phyloP scores from a whole-genome alignment of 441 rosid species.

The Brassica hybrid region DNA sequence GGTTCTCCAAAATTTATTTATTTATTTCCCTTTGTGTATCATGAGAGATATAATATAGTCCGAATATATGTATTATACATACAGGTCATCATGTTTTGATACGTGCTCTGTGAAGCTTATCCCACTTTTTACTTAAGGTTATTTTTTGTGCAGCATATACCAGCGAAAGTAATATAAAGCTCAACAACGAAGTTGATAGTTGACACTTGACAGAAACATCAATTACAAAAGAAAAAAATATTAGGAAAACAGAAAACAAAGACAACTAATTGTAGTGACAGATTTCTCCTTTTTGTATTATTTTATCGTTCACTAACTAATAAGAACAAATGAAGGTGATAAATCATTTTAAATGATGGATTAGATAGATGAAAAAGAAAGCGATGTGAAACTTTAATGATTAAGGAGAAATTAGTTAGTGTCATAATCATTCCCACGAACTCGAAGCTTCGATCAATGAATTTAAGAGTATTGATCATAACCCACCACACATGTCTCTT shows the following conservation, averaged over 20 bases:
- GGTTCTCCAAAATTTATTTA: neutral
- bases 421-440: constrained; percentile 14
- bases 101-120: neutral
- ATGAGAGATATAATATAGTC: constrained; percentile 10
- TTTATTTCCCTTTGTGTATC: neutral
- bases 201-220: constrained; percentile 14
- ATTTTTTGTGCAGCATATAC: neutral
- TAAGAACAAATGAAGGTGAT: constrained; percentile 4
- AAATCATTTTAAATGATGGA: constrained; percentile 15
- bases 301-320: neutral
- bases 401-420: neutral
- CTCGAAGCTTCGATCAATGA: constrained; percentile 16
- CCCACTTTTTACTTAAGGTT: neutral
- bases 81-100: neutral
- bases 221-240: neutral
- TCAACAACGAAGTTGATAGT: constrained; percentile 32
- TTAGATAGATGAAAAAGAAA: neutral
- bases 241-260: neutral
- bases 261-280: constrained; percentile 27
- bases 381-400: constrained; percentile 2
- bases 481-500: neutral
- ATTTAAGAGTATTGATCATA: neutral
- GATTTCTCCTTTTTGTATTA: neutral
- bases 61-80: neutral
- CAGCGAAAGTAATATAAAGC: constrained; percentile 26